Percentiles rank a stretch among this genome's conserved stretches.
phyloP scores from a whole-genome alignment of 257 asterid genomes.

The Solanum etuberosum region DNA sequence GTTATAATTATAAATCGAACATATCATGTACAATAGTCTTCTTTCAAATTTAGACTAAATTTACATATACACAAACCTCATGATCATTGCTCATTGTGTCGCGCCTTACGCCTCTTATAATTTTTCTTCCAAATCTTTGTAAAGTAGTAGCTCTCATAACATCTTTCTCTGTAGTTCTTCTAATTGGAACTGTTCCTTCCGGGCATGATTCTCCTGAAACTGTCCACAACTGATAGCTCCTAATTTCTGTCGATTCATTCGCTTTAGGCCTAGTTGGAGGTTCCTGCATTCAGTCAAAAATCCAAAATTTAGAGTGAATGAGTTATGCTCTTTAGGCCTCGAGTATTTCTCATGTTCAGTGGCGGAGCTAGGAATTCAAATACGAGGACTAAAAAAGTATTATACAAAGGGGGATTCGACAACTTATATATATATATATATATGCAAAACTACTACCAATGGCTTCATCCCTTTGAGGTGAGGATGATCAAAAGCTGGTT shows the following conservation, averaged over 20 bases:
- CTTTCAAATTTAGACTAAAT: neutral
- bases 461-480: constrained; percentile 79
- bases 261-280: constrained; percentile 74
- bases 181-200: constrained; percentile 61
- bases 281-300: constrained; percentile 27
- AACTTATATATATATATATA: neutral
- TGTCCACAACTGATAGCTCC: constrained; percentile 45
- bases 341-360: neutral
- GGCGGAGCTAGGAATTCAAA: neutral
- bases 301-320: neutral
- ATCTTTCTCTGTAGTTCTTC: constrained; percentile 68
- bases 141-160: constrained; percentile 49
- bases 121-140: constrained; percentile 65
- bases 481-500: constrained; percentile 97
- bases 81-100: constrained; percentile 79
- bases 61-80: constrained; percentile 40
- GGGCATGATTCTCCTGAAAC: constrained; percentile 69
- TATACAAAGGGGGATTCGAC: neutral
- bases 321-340: neutral
- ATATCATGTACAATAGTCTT: neutral
- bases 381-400: neutral
- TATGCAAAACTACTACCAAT: constrained; percentile 32
- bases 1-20: neutral
- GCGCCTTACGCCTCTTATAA: constrained; percentile 43
- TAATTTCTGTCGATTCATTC: constrained; percentile 4